Percentiles rank a stretch among this genome's conserved stretches.
Conservation (phyloP, 1,284 basidiomycete species). For the Trichosporon sp. region DNA sequence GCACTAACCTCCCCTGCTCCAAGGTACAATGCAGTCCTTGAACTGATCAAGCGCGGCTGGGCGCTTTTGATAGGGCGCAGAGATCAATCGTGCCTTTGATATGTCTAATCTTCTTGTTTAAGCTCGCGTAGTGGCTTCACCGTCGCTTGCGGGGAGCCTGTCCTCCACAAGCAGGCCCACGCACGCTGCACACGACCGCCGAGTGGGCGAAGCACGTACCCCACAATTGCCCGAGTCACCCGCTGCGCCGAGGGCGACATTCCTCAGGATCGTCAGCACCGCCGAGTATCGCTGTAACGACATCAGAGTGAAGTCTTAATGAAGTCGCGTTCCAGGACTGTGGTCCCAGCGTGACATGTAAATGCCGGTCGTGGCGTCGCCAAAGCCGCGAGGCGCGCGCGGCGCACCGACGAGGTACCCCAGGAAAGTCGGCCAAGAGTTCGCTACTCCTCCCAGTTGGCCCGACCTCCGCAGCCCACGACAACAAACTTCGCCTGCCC, state of each 20-base stretch:
- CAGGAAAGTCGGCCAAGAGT: background rate
- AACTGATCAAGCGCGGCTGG: background rate
- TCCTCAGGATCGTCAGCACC: background rate
- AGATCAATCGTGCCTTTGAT: slow-evolving; percentile 9
- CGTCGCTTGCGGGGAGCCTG: background rate
- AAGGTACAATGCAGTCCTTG: background rate
- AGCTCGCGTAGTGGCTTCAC: background rate
- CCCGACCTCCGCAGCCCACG: background rate
- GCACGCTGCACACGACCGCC: background rate
- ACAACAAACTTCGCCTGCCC: background rate
- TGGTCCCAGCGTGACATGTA: background rate
- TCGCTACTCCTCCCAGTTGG: background rate
- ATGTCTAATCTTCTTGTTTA: slow-evolving; percentile 9
- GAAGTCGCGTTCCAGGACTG: background rate
- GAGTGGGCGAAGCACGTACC: background rate
- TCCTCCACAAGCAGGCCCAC: background rate
- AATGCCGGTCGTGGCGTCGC: too few species aligned
- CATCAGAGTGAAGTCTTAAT: background rate
- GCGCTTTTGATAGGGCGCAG: background rate
- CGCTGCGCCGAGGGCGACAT: slow-evolving; percentile 6
- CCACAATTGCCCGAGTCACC: slow-evolving; percentile 7
- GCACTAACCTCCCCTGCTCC: background rate
- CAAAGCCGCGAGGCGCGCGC: too few species aligned
- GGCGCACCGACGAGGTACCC: background rate
- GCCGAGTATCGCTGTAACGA: background rate